Evolutionary conservation across 2,329 filamentous ascomycete genomes (phyloP), one percentile per base, ranked within the genome.

Genomic region (Alternaria brassicicola): DNA sequence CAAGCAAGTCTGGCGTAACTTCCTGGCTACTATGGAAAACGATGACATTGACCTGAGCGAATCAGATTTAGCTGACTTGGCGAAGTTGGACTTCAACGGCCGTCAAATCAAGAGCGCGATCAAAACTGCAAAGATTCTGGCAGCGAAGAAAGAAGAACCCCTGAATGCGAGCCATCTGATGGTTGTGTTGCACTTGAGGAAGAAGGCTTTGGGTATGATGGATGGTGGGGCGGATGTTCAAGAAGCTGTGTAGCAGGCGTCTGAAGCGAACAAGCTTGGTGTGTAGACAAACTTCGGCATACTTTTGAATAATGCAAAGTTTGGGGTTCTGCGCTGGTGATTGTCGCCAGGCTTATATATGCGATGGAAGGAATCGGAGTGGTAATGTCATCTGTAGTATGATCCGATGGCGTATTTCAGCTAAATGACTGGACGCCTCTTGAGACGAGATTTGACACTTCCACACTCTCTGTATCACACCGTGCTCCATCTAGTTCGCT

Each of bases 1-100:
- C 5, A 70, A 73, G 30, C 33, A 47, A 35, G 39, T 59, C 30
- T 59, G 51, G 51, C 35, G 31, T 33, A 59, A 59, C 45, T 59
- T 59, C 39, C 12, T 59, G 13, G 25, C 36, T 17, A 66, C 54
- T 3, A 48, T 66, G 19, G 52, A 58, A 31, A 49, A 53, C 12
- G 45, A 55, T 13, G 38, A 48, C 9, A 30, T 50, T 4, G 45
- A 51, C 21, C 13, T 59, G 15, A 15, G 30, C 10, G 56, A 59
- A 39, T 6, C 35, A 19, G 51, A 56, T 9, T 21, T 59, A n/a
- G 8, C 15, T 5, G 39, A 12, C 9, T 35, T 59, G 6, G 52
- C 57, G 6, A 42, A 45, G 15, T 43, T 48, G n/a, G 38, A 52
- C 7, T 51, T 59, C 25, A 59, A 59, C 15, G 57, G 57, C 2